phyloP scores from a whole-genome alignment of 73 alveolate species.

The Symbiodinium pilosum region DNA sequence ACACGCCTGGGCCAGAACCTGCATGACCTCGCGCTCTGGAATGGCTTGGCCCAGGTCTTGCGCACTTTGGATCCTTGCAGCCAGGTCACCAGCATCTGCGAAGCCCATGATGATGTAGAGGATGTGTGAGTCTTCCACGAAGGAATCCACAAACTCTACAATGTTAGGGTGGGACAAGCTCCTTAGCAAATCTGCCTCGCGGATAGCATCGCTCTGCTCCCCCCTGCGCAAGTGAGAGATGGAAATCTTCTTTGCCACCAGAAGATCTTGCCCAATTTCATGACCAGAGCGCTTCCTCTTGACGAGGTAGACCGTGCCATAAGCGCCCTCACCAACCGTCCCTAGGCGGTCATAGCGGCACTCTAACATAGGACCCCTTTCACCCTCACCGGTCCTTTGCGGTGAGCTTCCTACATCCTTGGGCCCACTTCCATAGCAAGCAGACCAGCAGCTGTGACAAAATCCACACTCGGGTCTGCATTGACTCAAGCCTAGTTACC shows the following conservation, averaged over 20 bases:
- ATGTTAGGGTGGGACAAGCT: conserved; percentile 96
- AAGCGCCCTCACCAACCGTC: neutral
- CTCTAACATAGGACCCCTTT: neutral
- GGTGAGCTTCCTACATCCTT: neutral
- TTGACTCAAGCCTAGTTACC: too few relatives aligned
- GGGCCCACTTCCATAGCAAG: too few relatives aligned
- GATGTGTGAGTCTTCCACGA: conserved; percentile 90
- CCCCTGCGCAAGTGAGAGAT: neutral
- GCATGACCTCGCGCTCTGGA: conserved; percentile 62
- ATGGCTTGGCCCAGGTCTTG: conserved; percentile 10
- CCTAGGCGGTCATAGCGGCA: conserved; percentile 1
- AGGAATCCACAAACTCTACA: conserved; percentile 95
- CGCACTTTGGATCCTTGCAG: neutral
- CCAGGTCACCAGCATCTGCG: conserved; percentile 93
- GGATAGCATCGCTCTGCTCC: neutral
- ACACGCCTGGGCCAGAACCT: too few relatives aligned
- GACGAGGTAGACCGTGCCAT: conserved; percentile 15
- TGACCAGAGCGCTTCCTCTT: neutral
- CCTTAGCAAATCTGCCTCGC: conserved; percentile 95
- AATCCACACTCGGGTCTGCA: too few relatives aligned
- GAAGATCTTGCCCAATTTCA: neutral
- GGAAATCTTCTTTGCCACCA: conserved; percentile 12
- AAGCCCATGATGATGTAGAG: conserved; percentile 94
- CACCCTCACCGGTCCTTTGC: neutral
- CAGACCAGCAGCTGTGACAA: too few relatives aligned